phyloP scores from a whole-genome alignment of 2,329 filamentous ascomycete species.

The Ascochyta lentis region DNA sequence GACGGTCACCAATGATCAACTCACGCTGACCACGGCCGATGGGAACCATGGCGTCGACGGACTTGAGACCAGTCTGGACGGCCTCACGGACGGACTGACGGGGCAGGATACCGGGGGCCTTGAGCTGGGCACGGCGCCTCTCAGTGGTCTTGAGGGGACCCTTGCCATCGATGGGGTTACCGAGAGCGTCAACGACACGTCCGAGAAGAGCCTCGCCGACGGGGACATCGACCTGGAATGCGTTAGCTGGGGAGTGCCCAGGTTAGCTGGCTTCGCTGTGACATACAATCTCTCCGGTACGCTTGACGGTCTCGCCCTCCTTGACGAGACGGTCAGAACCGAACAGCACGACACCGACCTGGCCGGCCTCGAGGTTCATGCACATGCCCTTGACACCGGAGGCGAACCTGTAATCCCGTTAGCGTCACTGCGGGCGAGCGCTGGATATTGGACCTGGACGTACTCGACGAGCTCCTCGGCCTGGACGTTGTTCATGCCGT shows the following conservation, averaged over 20 bases:
- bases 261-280: not conserved
- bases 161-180: conserved; percentile 99
- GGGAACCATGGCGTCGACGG: conserved; percentile 98
- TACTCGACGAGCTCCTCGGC: conserved; percentile 99
- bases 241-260: conserved; percentile 27
- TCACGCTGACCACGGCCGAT: conserved; percentile 99
- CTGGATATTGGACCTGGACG: conserved; percentile 52
- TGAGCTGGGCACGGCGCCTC: conserved; percentile 96
- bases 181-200: conserved; percentile 97
- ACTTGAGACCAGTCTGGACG: conserved; percentile 99
- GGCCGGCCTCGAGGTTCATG: conserved; percentile 99
- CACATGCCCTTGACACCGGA: conserved; percentile 99
- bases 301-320: conserved; percentile 99
- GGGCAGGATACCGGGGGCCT: conserved; percentile 98
- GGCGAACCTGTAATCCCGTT: conserved; percentile 75
- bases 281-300: conserved; percentile 98
- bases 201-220: conserved; percentile 92
- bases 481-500: conserved; percentile 99
- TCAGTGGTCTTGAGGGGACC: conserved; percentile 91
- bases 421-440: conserved; percentile 29
- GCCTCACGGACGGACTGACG: conserved; percentile 97
- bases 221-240: conserved; percentile 84
- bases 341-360: conserved; percentile 99
- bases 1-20: conserved; percentile 99
- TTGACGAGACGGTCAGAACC: conserved; percentile 99